Evolutionary conservation across 805 yeast genomes (phyloP).

Genomic region (Candida lessepsii): DNA sequence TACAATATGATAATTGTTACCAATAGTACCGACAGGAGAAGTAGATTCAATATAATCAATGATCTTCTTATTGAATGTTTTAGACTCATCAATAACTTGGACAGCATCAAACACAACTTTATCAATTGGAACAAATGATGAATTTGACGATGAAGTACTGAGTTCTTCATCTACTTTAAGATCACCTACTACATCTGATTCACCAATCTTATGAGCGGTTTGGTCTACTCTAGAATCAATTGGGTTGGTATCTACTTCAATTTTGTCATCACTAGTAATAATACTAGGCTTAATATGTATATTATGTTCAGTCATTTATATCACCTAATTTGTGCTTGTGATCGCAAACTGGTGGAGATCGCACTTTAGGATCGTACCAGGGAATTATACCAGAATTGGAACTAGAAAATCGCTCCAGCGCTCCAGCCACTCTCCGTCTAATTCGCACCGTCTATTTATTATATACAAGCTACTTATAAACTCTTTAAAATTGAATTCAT

Average conservation of each 20-base stretch:
- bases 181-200: too few species aligned
- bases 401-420: too few species aligned
- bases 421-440: too few species aligned
- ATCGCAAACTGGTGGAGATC: not conserved
- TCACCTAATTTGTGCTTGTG: not conserved
- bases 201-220: too few species aligned
- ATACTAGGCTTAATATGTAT: too few species aligned
- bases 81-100: conserved; percentile 63
- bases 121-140: conserved; percentile 43
- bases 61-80: conserved; percentile 45
- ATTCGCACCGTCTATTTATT: conserved; percentile 1
- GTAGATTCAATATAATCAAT: conserved; percentile 35
- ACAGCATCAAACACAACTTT: conserved; percentile 40
- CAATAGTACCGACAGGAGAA: conserved; percentile 41
- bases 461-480: conserved; percentile 1
- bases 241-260: not conserved
- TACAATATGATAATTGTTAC: conserved; percentile 80
- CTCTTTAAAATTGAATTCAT: conserved; percentile 8
- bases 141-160: conserved; percentile 26
- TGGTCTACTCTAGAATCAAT: too few species aligned
- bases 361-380: too few species aligned
- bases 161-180: not conserved
- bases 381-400: too few species aligned
- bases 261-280: not conserved
- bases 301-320: conserved; percentile 1